Percentiles rank a stretch among this genome's conserved stretches.
Conservation (phyloP, 169 alveolate genomes). For the Ichthyophthirius multifiliis region DNA sequence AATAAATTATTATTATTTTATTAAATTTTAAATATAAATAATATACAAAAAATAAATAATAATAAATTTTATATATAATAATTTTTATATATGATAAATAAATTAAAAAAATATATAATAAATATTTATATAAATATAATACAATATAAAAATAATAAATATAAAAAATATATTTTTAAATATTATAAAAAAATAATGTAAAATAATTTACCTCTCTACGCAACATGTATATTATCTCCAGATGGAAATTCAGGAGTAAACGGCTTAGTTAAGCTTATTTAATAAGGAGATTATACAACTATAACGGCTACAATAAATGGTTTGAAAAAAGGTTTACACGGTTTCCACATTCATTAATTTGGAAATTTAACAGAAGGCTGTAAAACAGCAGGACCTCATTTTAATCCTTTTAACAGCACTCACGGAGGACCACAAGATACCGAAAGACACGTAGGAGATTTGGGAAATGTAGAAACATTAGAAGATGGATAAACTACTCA, state of each 20-base stretch:
- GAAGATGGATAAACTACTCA: background rate
- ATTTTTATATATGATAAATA: no score
- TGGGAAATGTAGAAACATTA: constrained; percentile 42
- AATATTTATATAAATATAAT: no score
- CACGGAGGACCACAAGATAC: constrained; percentile 70
- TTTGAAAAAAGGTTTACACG: constrained; percentile 57
- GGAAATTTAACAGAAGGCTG: constrained; percentile 74
- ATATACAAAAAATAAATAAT: no score
- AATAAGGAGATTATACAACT: constrained; percentile 25
- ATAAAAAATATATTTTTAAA: no score
- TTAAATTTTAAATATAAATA: no score
- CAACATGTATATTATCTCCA: constrained; percentile 48
- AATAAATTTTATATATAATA: no score
- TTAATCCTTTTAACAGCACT: constrained; percentile 45
- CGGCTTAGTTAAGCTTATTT: constrained; percentile 51
- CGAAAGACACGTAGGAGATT: constrained; percentile 68
- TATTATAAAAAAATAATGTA: no score
- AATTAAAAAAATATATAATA: no score
- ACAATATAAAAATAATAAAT: no score
- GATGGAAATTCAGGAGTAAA: constrained; percentile 58
- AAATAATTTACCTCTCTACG: no score
- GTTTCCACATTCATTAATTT: constrained; percentile 68
- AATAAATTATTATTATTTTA: no score
- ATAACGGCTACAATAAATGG: constrained; percentile 56
- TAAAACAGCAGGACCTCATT: constrained; percentile 75